Percentiles rank a stretch among this genome's conserved stretches.
These are phyloP conservation scores for Carex kokanica DNA, from an alignment of 176 grass and related monocot genomes.

Conservation along the genomic window DNA sequence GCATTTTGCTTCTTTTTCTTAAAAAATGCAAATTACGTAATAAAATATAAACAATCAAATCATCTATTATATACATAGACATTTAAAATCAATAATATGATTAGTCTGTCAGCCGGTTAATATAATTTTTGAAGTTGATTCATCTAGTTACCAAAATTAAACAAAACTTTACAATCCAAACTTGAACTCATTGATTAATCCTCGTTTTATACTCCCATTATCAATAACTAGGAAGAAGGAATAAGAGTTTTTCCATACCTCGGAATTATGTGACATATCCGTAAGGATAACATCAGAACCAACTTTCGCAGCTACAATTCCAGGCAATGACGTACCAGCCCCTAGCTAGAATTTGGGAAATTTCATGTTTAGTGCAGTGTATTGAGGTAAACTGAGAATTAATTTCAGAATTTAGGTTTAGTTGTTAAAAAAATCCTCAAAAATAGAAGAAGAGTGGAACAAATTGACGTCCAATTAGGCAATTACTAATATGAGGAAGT, in stretches of 20 bases:
- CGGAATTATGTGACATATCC: constrained; percentile 50
- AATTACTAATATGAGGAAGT: background rate
- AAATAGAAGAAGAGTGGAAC: background rate
- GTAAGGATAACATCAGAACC: constrained; percentile 67
- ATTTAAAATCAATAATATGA: background rate
- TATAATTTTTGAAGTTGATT: background rate
- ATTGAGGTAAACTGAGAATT: background rate
- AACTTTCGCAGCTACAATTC: constrained; percentile 73
- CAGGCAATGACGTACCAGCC: constrained; percentile 68
- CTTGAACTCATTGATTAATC: background rate
- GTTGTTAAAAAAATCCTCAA: background rate
- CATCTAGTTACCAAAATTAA: background rate
- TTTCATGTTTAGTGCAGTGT: background rate
- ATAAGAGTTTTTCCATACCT: constrained; percentile 32
- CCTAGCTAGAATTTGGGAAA: constrained; percentile 38
- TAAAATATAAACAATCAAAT: background rate
- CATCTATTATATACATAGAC: background rate
- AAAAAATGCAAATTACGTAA: background rate
- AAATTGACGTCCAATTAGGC: background rate
- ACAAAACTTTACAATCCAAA: background rate
- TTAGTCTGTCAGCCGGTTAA: background rate
- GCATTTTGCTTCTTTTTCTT: no score
- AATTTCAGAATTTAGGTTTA: background rate
- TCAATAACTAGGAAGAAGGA: background rate
- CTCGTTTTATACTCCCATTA: background rate